Conservation (phyloP, 139 green algal species). For the Micractinium conductrix region DNA sequence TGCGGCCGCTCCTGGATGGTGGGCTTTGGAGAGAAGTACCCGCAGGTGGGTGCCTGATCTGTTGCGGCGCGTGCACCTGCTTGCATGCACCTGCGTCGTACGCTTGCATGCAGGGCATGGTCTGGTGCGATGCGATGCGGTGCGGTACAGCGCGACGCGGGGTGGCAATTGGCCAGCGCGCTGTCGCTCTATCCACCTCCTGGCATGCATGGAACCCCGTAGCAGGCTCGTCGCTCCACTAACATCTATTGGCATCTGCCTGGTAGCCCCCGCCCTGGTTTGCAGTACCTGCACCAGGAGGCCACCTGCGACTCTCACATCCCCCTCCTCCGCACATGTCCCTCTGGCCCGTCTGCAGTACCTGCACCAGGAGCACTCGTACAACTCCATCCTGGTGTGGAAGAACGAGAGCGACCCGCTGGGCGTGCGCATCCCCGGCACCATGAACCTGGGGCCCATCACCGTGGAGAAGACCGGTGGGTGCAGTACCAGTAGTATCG, state of each 20-base stretch:
- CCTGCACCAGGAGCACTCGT: constrained; percentile 38
- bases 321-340: not conserved
- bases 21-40: constrained; percentile 40
- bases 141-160: too few species aligned
- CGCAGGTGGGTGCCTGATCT: not conserved
- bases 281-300: constrained; percentile 48
- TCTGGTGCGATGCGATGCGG: too few species aligned
- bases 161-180: too few species aligned
- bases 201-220: too few species aligned
- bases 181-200: too few species aligned
- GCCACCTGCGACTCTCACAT: not conserved
- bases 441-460: constrained; percentile 16
- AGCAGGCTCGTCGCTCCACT: too few species aligned
- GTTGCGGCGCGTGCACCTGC: not conserved
- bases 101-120: too few species aligned
- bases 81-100: not conserved
- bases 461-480: constrained; percentile 18
- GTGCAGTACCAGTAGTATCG: too few species aligned
- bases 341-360: not conserved
- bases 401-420: constrained; percentile 6
- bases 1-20: constrained; percentile 40
- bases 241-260: too few species aligned
- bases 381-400: constrained; percentile 24
- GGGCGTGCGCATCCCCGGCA: constrained; percentile 15
- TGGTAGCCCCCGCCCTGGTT: too few species aligned